Evolutionary conservation across 176 grass and related monocot species (phyloP).

Genomic region (Hordeum vulgare): DNA sequence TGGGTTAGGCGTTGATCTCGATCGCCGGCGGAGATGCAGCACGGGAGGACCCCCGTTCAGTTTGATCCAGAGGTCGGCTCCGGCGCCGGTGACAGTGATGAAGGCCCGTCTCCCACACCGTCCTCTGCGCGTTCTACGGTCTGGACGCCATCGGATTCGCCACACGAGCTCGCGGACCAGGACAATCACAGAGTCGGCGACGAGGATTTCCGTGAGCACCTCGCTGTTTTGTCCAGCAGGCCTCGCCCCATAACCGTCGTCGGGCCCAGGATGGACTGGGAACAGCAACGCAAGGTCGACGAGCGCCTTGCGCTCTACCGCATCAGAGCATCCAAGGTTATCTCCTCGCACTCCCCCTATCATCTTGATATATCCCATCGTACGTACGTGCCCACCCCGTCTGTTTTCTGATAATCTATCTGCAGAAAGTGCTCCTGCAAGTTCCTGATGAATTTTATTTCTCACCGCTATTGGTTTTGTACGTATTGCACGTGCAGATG

Average conservation of each 20-base stretch:
- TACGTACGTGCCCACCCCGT: background rate
- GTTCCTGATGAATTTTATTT: background rate
- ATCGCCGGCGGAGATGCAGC: background rate
- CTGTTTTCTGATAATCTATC: background rate
- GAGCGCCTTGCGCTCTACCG: background rate
- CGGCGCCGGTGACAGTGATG: background rate
- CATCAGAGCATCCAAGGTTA: background rate
- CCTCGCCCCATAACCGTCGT: background rate
- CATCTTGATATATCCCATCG: background rate
- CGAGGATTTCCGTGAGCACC: background rate
- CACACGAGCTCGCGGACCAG: too few species aligned
- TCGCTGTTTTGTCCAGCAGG: background rate
- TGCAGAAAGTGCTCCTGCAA: background rate
- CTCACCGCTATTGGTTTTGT: background rate
- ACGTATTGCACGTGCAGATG: background rate
- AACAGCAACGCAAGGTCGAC: background rate
- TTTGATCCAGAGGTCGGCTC: background rate
- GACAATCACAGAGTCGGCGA: background rate
- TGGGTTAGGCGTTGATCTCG: background rate
- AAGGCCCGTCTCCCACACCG: background rate
- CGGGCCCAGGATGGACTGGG: background rate
- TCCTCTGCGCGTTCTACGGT: background rate
- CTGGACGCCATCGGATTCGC: background rate
- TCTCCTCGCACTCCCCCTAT: background rate
- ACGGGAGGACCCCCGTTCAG: background rate